Evolutionary conservation across 1,284 basidiomycete genomes (phyloP), one percentile per base, ranked within the genome.

Genomic region (Leccinum fallax): DNA sequence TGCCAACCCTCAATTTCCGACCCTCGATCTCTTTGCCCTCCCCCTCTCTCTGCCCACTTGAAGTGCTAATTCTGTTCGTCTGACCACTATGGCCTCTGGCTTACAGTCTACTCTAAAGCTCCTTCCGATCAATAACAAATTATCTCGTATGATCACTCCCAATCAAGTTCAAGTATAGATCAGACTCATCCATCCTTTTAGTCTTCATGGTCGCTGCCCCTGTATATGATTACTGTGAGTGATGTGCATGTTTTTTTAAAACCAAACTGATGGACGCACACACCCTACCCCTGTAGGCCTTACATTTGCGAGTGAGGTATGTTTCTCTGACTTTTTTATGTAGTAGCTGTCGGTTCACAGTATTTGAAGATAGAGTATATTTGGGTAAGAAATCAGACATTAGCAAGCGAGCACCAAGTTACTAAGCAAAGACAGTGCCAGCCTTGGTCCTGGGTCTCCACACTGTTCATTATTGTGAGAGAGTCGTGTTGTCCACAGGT

Each of bases 401-500:
- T 30, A 26, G 13, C 9, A n/a, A 28, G 9, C 51, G 24, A 26
- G 7, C 26, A 30, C 26, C 16, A 28, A 28, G 24, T 16, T 52
- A 16, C 15, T 38, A 32, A 54, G 32, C 9, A 24, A 7, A 34
- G 28, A 34, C 46, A 60, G 59, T 13, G 16, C 30, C 10, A 9
- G 36, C 30, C 36, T 19, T 61, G 46, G 59, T 13, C 59, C 5
- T 55, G 34, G 19, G 60, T 60, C 8, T 60, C 59, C 9, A 26
- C 21, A 8, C 8, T 60, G 5, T 60, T 54, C 32, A 21, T 60
- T 32, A 7, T 61, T 4, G 59, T 61, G 2, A 2, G 59, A 10
- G 13, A 5, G 9, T 19, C 16, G 21, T 26, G n/a, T 11, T 21
- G 10, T 28, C 2, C 11, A 24, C 2, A 7, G 15, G 1, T 26